These are phyloP conservation scores for Sonneratia alba DNA, from an alignment of 345 rosid genomes.

Conservation along the genomic window DNA sequence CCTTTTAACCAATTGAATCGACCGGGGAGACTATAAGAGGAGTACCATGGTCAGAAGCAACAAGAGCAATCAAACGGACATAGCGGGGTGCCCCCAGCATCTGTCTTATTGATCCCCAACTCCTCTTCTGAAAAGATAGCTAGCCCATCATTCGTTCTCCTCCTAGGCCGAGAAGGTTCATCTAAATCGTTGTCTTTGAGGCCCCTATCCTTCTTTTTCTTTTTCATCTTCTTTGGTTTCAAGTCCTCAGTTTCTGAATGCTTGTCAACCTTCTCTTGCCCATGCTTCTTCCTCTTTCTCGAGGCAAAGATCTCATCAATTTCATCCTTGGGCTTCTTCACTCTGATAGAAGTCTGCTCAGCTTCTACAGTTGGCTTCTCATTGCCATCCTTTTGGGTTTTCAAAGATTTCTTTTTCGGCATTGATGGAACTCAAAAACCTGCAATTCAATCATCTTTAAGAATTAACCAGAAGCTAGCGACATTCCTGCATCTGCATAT, in stretches of 20 bases:
- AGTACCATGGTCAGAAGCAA: conserved; percentile 40
- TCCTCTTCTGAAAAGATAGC: conserved; percentile 59
- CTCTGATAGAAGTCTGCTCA: conserved; percentile 5
- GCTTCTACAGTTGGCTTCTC: conserved; percentile 1
- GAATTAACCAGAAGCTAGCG: too few relatives aligned
- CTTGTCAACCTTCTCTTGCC: conserved; percentile 6
- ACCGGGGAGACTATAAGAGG: too few relatives aligned
- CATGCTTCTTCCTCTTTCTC: conserved; percentile 14
- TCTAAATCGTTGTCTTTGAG: conserved; percentile 5
- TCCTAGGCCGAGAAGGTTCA: conserved; percentile 22
- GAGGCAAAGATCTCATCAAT: conserved; percentile 13
- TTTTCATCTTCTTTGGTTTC: conserved; percentile 5
- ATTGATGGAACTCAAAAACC: not conserved
- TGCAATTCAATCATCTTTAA: not conserved
- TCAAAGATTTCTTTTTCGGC: conserved; percentile 11
- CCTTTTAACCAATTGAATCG: too few relatives aligned
- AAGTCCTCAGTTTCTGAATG: not conserved
- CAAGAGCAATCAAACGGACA: conserved; percentile 95
- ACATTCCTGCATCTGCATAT: too few relatives aligned
- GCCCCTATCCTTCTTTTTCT: conserved; percentile 25
- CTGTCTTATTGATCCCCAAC: conserved; percentile 41
- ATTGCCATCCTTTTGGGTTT: not conserved
- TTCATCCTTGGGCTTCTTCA: conserved; percentile 12
- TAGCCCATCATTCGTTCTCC: conserved; percentile 52
- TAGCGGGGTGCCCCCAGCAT: conserved; percentile 55